These are phyloP conservation scores for Perkinsus chesapeaki DNA, from an alignment of 169 alveolate species.

Conservation along the genomic window DNA sequence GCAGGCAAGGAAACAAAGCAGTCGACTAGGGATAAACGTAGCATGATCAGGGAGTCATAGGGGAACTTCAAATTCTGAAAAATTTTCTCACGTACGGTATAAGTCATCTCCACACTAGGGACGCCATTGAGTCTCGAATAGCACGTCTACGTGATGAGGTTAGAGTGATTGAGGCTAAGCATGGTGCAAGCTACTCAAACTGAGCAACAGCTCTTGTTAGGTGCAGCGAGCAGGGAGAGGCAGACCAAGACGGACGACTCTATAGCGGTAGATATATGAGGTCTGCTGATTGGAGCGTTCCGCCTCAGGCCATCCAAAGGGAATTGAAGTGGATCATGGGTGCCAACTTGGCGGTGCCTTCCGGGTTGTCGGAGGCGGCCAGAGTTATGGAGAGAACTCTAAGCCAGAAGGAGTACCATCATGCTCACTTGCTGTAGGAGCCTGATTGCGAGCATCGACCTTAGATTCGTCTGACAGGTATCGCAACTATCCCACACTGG, in stretches of 20 bases:
- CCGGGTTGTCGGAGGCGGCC: background rate
- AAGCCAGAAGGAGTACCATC: background rate
- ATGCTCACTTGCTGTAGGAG: background rate
- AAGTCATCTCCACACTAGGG: too few relatives aligned
- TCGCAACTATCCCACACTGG: constrained; percentile 13
- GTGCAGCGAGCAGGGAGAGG: too few relatives aligned
- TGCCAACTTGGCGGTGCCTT: background rate
- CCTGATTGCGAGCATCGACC: background rate
- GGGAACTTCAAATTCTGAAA: too few relatives aligned
- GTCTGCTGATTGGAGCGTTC: background rate
- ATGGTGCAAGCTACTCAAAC: too few relatives aligned
- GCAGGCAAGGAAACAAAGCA: background rate
- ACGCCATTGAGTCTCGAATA: too few relatives aligned
- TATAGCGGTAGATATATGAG: background rate
- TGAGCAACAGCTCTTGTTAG: too few relatives aligned
- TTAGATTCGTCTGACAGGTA: background rate
- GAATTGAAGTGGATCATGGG: background rate
- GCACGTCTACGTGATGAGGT: too few relatives aligned
- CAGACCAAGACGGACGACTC: background rate
- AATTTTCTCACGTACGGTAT: too few relatives aligned
- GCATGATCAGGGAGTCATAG: too few relatives aligned
- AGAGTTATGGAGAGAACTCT: background rate
- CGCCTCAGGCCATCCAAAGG: background rate
- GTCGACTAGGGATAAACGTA: too few relatives aligned
- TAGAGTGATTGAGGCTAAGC: too few relatives aligned